Conservation (phyloP, 1,139 yeast species). For the Pichia sp. region DNA sequence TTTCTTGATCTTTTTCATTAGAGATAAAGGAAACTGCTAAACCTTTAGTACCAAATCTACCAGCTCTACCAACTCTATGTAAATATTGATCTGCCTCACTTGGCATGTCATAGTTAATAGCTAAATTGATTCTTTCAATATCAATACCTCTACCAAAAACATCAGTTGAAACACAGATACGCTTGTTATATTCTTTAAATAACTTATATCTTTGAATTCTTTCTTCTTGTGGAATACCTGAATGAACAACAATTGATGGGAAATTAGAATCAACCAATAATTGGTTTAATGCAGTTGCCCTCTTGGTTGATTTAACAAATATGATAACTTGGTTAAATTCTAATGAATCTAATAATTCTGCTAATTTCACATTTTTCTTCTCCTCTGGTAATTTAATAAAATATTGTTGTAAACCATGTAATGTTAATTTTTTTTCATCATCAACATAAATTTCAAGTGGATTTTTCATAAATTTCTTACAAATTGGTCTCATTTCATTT, state of each 20-base stretch:
- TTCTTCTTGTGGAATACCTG: constrained; percentile 95
- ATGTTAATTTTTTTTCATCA: constrained; percentile 94
- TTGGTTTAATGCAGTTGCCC: constrained; percentile 90
- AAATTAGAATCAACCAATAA: constrained; percentile 88
- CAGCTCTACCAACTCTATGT: constrained; percentile 99
- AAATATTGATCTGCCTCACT: constrained; percentile 94
- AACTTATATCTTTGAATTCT: constrained; percentile 95
- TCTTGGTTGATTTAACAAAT: constrained; percentile 84
- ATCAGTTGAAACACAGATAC: constrained; percentile 97
- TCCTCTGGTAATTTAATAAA: constrained; percentile 83
- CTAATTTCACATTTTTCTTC: constrained; percentile 90
- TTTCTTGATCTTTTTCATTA: constrained; percentile 80
- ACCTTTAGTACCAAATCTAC: constrained; percentile 99
- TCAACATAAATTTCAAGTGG: constrained; percentile 97
- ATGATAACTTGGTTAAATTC: constrained; percentile 98
- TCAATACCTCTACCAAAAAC: constrained; percentile 99
- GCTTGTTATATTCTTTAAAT: constrained; percentile 96
- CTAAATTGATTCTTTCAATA: constrained; percentile 96
- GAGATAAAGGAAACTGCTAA: constrained; percentile 89
- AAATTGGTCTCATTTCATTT: constrained; percentile 91
- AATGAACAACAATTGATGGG: constrained; percentile 97
- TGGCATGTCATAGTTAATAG: constrained; percentile 92
- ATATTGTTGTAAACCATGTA: constrained; percentile 98
- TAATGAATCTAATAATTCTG: constrained; percentile 86
- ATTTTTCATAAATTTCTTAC: constrained; percentile 97